These are phyloP conservation scores for Pseudogymnoascus sp. DNA, from an alignment of 2,329 filamentous ascomycete genomes.

Conservation along the genomic window DNA sequence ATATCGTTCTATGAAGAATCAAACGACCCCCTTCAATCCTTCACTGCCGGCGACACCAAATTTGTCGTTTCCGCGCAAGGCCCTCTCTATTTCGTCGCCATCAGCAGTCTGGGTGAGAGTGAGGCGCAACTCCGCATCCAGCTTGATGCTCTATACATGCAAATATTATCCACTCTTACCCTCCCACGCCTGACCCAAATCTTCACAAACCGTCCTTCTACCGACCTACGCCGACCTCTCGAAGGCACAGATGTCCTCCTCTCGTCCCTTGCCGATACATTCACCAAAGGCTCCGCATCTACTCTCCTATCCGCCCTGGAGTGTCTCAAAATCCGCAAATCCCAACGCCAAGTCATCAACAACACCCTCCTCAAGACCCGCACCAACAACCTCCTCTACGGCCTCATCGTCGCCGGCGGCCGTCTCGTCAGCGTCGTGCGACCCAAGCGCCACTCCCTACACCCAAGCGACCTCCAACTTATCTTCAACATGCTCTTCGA, in stretches of 20 bases:
- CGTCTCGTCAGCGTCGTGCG: conserved; percentile 81
- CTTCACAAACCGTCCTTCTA: conserved; percentile 86
- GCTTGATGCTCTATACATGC: conserved; percentile 93
- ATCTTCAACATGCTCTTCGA: conserved; percentile 99
- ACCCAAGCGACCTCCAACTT: conserved; percentile 89
- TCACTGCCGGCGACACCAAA: conserved; percentile 76
- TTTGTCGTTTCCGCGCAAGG: conserved; percentile 83
- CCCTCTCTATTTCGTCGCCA: conserved; percentile 85
- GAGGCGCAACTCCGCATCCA: conserved; percentile 81
- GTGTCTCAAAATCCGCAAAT: conserved; percentile 85
- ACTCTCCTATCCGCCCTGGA: conserved; percentile 84
- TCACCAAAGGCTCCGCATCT: conserved; percentile 86
- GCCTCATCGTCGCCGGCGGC: conserved; percentile 85
- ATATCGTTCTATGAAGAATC: conserved; percentile 91
- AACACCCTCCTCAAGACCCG: conserved; percentile 75
- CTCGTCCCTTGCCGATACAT: conserved; percentile 87
- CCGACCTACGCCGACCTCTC: conserved; percentile 80
- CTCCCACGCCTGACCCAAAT: conserved; percentile 79
- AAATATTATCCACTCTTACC: conserved; percentile 91
- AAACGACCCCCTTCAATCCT: conserved; percentile 69
- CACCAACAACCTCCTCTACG: conserved; percentile 76
- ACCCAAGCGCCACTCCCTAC: conserved; percentile 88
- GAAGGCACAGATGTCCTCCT: conserved; percentile 87
- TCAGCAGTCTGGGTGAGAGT: conserved; percentile 87
- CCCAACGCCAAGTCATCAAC: conserved; percentile 79